Percentiles rank a stretch among this genome's conserved stretches.
phyloP scores from a whole-genome alignment of 305 asterid species.

The Galium porrigens region DNA sequence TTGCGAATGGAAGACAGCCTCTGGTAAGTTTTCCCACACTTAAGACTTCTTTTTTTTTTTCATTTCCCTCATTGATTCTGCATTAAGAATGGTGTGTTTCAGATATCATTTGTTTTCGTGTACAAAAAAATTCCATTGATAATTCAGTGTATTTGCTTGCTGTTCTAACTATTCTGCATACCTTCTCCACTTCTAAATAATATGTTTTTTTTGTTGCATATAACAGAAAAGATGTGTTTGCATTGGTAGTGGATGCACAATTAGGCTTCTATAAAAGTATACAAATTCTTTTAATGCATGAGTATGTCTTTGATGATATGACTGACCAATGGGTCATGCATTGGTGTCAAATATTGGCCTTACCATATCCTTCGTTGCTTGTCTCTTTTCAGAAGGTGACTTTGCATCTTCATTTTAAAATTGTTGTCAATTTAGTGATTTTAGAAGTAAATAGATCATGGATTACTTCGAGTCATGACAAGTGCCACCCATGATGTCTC shows the following conservation, averaged over 20 bases:
- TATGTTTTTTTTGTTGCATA: not conserved
- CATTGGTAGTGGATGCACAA: not conserved
- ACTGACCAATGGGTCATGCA: not conserved
- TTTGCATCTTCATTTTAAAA: not conserved
- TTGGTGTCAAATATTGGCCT: not conserved
- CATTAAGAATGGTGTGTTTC: not conserved
- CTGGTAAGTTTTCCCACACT: conserved; percentile 33
- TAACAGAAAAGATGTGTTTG: not conserved
- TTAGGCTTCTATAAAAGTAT: not conserved
- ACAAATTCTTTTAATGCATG: not conserved
- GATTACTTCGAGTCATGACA: not conserved
- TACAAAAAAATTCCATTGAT: not conserved
- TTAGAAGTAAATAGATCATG: too few species aligned
- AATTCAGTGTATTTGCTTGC: not conserved
- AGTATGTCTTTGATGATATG: not conserved
- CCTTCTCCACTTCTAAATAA: not conserved
- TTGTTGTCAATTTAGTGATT: not conserved
- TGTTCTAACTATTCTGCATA: not conserved
- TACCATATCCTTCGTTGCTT: not conserved
- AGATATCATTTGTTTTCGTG: not conserved
- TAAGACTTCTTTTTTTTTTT: not conserved
- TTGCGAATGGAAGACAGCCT: conserved; percentile 42
- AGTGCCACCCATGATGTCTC: not conserved
- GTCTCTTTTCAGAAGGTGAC: not conserved
- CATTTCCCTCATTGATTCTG: not conserved